Conservation (phyloP, 371 early-diverging fungal genomes). For the Mortierella sp. region DNA sequence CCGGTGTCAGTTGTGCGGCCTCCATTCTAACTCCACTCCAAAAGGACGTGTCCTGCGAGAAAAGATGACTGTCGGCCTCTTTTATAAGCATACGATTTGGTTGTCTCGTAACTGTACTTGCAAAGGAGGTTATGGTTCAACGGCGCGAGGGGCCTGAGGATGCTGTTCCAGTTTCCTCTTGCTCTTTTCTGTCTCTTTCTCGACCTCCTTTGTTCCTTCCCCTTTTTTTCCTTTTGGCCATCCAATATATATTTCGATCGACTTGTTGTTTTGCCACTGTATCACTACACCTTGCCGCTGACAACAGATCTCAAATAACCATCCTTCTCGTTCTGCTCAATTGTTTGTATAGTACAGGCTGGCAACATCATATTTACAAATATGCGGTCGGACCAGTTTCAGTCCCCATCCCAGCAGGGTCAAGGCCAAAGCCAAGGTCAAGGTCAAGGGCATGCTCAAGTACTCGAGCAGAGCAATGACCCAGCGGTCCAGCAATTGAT, state of each 20-base stretch:
- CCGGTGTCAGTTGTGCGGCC: too few species aligned
- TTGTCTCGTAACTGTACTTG: too few species aligned
- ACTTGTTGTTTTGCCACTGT: too few species aligned
- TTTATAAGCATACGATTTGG: too few species aligned
- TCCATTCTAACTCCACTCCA: too few species aligned
- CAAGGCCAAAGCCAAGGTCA: not conserved
- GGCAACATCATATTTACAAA: conserved; percentile 30
- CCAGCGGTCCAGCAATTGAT: conserved; percentile 42
- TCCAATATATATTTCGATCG: too few species aligned
- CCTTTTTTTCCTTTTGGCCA: too few species aligned
- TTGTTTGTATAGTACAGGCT: not conserved
- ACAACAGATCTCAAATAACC: too few species aligned
- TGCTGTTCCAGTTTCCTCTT: not conserved
- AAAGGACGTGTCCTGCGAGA: too few species aligned
- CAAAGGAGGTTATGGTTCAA: too few species aligned
- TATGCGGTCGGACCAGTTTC: conserved; percentile 29
- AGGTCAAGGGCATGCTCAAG: not conserved
- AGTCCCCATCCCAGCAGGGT: conserved; percentile 18
- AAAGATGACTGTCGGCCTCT: too few species aligned
- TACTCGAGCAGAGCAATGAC: conserved; percentile 25
- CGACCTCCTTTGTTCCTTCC: not conserved
- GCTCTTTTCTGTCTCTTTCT: conserved; percentile 2
- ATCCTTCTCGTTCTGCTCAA: not conserved
- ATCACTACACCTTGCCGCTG: not conserved
- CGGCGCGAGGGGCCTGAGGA: too few species aligned